Conservation (phyloP, 352 stramenopile genomes). For the Pythium sukuiense region DNA sequence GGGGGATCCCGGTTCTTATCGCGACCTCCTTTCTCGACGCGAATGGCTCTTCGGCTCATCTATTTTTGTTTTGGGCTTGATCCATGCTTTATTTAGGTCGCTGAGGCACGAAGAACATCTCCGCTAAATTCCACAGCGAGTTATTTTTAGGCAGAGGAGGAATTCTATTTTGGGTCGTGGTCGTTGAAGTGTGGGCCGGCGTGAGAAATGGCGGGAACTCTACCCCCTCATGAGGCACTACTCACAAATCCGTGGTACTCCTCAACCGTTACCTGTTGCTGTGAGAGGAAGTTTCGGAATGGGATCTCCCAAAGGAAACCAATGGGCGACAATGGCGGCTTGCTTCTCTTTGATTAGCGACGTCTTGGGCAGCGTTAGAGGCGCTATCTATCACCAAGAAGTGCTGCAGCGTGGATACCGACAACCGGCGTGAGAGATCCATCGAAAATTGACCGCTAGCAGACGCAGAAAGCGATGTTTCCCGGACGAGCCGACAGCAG, state of each 20-base stretch:
- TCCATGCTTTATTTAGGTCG: background rate
- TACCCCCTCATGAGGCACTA: constrained; percentile 9
- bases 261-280: constrained; percentile 1
- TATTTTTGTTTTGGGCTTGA: constrained; percentile 5
- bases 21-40: background rate
- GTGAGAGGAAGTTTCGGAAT: constrained; percentile 20
- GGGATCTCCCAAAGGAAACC: background rate
- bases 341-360: background rate
- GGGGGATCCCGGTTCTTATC: background rate
- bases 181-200: background rate
- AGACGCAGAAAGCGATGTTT: constrained; percentile 18
- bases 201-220: constrained; percentile 19
- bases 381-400: background rate
- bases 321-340: background rate
- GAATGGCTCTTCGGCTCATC: background rate
- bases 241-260: constrained; percentile 9
- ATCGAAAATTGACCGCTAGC: background rate
- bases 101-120: background rate
- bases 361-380: background rate
- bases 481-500: constrained; percentile 27
- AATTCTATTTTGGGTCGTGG: no score
- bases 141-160: no score
- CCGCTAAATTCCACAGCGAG: no score
- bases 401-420: background rate
- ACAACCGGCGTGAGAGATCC: background rate